These are phyloP conservation scores for Caryocar brasiliense DNA, from an alignment of 441 rosid genomes.

Conservation along the genomic window DNA sequence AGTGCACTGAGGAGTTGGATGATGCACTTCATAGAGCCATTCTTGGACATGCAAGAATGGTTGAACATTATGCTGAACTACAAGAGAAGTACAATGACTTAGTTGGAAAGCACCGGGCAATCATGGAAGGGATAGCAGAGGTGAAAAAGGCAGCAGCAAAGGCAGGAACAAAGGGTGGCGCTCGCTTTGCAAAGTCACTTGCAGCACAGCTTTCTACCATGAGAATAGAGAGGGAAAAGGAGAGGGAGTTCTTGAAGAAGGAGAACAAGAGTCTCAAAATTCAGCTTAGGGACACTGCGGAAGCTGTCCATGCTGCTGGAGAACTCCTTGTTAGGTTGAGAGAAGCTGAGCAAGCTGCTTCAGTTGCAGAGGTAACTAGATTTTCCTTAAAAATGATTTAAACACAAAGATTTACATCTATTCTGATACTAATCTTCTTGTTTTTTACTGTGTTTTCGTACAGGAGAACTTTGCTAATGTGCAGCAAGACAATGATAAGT, in stretches of 20 bases:
- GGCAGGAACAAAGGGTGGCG: constrained; percentile 71
- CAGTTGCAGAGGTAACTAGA: constrained; percentile 58
- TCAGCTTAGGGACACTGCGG: constrained; percentile 87
- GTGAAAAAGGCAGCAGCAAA: constrained; percentile 76
- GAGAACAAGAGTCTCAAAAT: constrained; percentile 67
- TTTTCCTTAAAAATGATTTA: no score
- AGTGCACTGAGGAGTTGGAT: constrained; percentile 60
- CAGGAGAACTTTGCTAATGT: constrained; percentile 51
- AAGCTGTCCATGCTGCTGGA: constrained; percentile 97
- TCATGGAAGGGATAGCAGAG: constrained; percentile 76
- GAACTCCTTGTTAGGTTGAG: constrained; percentile 80
- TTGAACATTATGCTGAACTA: constrained; percentile 82
- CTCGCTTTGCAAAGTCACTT: constrained; percentile 66
- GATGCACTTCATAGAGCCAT: constrained; percentile 78
- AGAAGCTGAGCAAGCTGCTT: constrained; percentile 79
- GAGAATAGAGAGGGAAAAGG: constrained; percentile 69
- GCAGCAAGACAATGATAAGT: constrained; percentile 66
- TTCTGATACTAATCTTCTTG: background rate
- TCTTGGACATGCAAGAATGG: constrained; percentile 84
- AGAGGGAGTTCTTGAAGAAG: constrained; percentile 55
- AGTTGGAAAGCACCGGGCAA: constrained; percentile 48
- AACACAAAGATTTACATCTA: background rate
- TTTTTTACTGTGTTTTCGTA: background rate
- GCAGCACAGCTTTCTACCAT: constrained; percentile 64
- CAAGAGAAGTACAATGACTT: constrained; percentile 80